Base-by-base conservation (phyloP, 495 filamentous ascomycete species). In the Cenococcum geophilum region DNA sequence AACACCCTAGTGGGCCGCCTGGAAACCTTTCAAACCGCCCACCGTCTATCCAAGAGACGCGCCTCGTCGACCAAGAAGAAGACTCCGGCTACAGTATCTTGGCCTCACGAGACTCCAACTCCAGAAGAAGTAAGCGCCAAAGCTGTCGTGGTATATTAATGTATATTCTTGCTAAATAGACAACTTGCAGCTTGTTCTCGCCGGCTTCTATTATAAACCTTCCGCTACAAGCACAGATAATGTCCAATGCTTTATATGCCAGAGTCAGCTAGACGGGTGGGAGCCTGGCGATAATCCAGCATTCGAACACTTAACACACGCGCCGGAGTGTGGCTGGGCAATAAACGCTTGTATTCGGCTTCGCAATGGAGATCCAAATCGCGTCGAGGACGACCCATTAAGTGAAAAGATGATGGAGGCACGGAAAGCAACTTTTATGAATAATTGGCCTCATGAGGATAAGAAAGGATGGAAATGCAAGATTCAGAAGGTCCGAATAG, bases 391-490 rank as follows among this genome's bases (percentile, higher is more conserved):
- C 59, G 86, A 96, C 71, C 93, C 93, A 8, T 81, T 81, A 56
- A 80, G 83, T 40, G 78, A 82, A 1, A 71, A 75, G 37, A 86
- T 97, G 77, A 71, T 81, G 18, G 83, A 87, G 54, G 93, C 92
- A 40, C 84, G 93, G 45, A 81, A 79, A 64, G 83, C 82, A 32
- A 98, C 93, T 0, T 98, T 96, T 71, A 82, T 70, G 9, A 79
- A 78, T 20, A 74, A 74, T 68, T 98, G 93, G 93, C 90, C 91
- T 1, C 89, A 97, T 70, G 91, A 96, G 62, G 79, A 79, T 1
- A 96, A 96, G 76, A 82, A 80, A 66, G 91, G 91, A 20, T 95
- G 91, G 89, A 78, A 86, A 51, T 92, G 91, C 73, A 91, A 95
- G 71, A 85, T 85, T 1, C 83, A 90, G 59, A 91, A 91, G 85